Evolutionary conservation across 2,329 filamentous ascomycete species (phyloP), one percentile per base, ranked within the genome.

Genomic region (Magnaporthiopsis rhizophila): DNA sequence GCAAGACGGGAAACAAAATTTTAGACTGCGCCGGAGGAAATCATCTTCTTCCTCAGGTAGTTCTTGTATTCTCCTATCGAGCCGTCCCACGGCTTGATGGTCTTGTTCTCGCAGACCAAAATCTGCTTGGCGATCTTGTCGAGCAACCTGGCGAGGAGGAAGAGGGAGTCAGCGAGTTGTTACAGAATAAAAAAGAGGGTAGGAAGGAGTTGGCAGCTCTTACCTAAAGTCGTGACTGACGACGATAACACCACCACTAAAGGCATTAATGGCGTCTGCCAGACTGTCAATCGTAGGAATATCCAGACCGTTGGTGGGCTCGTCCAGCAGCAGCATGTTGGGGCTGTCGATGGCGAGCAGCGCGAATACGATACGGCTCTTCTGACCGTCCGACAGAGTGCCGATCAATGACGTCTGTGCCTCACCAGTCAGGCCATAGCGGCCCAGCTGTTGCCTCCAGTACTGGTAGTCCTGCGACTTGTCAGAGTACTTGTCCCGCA

Each of bases 121-220:
- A 99, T 99, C 78, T 99, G 92, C 86, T 99, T 99, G 72, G 95
- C 95, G 77, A 99, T 98, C 85, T 97, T 97, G 86, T 99, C 95
- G 69, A 99, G 88, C 73, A 99, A 83, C 83, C 94, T 96, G 65
- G 56, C 63, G n/a, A 18, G 8, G 56, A 34, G 32, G 2, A 60
- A 11, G 8, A 38, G 28, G 56, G 24, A 34, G 63, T 71, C 68
- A 74, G 67, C 61, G 67, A 58, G 59, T 11, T 56, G 34, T 26
- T 58, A 63, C 15, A 12, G 12, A 9, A n/a, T 7, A 32, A 3
- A 11, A 5, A 11, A 11, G 12, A 15, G 63, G 62, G 61, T 64
- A 18, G 9, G 7, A 12, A n/a, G 36, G 36, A 3, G 13, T 58
- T 11, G 38, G n/a, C 34, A 4, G 26, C 64, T 73, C 88, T 76